Percentiles rank a stretch among this genome's conserved stretches.
Conservation (phyloP, 257 asterid genomes). For the Anisodus tanguticus region DNA sequence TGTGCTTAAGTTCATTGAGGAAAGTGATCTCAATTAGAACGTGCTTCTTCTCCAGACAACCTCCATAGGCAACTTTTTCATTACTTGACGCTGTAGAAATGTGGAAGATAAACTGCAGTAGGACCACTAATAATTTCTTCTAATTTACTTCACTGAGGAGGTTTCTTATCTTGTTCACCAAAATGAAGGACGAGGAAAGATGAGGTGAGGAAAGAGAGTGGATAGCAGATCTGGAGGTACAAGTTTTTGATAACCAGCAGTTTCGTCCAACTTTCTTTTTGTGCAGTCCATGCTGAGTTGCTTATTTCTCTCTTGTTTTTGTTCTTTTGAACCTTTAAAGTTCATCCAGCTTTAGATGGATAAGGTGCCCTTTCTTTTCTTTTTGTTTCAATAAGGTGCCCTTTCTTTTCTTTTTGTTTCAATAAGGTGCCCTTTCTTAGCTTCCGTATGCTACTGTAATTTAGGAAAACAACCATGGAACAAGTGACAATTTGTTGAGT, state of each 20-base stretch:
- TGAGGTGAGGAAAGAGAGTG: neutral
- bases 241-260: conserved; percentile 3
- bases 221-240: conserved; percentile 22
- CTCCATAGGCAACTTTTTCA: conserved; percentile 6
- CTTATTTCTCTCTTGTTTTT: neutral
- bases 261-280: neutral
- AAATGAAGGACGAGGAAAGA: conserved; percentile 9
- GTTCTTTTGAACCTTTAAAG: neutral
- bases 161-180: conserved; percentile 8
- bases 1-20: conserved; percentile 87
- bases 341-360: conserved; percentile 10
- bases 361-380: neutral
- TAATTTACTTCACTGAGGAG: neutral
- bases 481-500: neutral
- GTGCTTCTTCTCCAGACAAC: conserved; percentile 21
- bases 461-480: neutral
- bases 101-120: conserved; percentile 30
- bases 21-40: conserved; percentile 25
- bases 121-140: conserved; percentile 13
- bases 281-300: conserved; percentile 16
- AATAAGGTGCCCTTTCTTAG: neutral
- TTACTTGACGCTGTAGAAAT: neutral
- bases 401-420: neutral
- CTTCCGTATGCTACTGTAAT: neutral
- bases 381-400: neutral